Conservation (phyloP, 192 early-diverging fungal species). For the Coemansia reversa region DNA sequence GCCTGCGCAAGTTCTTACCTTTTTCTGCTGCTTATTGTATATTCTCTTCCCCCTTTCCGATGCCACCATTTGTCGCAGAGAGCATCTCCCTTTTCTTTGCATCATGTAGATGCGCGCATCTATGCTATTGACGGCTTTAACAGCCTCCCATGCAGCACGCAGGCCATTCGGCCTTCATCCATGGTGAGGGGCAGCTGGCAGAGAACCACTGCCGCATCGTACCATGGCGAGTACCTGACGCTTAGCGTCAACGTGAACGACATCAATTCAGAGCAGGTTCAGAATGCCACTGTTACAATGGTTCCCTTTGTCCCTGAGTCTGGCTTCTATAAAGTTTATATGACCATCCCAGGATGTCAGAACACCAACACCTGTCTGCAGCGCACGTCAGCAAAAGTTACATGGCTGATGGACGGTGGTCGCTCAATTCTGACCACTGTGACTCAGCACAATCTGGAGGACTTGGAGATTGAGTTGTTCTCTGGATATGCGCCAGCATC, state of each 20-base stretch:
- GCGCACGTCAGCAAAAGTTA: conserved; percentile 35
- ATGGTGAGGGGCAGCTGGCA: conserved; percentile 33
- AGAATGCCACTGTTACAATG: conserved; percentile 29
- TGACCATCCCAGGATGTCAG: conserved; percentile 61
- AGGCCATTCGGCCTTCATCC: conserved; percentile 26
- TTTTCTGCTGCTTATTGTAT: background rate
- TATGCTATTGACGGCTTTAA: conserved; percentile 44
- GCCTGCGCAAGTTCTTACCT: background rate
- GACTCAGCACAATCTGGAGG: conserved; percentile 45
- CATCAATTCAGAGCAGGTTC: conserved; percentile 12
- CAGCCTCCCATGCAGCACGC: conserved; percentile 33
- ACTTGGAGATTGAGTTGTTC: conserved; percentile 52
- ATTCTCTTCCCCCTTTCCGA: background rate
- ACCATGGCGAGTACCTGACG: conserved; percentile 35
- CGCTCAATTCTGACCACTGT: conserved; percentile 33
- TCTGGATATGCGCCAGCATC: conserved; percentile 55
- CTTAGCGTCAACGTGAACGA: conserved; percentile 31
- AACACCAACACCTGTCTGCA: conserved; percentile 49
- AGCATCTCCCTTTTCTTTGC: background rate
- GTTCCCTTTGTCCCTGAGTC: conserved; percentile 60
- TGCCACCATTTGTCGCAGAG: background rate
- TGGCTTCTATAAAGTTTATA: conserved; percentile 60
- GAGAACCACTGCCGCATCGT: conserved; percentile 31
- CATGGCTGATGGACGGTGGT: conserved; percentile 22
- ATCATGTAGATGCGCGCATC: conserved; percentile 34